Conservation (phyloP, 2,329 filamentous ascomycete species). For the Ophiostoma perfectum region DNA sequence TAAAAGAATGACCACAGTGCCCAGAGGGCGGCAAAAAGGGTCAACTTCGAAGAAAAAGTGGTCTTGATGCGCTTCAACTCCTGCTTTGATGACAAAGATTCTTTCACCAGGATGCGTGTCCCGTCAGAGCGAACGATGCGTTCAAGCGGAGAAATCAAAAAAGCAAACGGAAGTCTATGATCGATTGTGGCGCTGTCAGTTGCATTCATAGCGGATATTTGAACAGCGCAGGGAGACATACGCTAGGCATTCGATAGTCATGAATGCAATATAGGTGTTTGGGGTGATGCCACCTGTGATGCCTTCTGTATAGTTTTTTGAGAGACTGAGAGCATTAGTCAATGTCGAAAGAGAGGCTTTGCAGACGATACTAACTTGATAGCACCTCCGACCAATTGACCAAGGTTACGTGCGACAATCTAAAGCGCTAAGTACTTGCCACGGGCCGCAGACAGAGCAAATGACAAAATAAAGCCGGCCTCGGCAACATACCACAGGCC, state of each 20-base stretch:
- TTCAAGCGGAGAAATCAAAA: neutral
- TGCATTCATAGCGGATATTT: neutral
- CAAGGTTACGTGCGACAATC: too few species aligned
- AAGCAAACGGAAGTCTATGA: neutral
- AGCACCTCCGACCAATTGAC: too few species aligned
- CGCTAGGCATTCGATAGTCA: neutral
- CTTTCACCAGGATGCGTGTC: neutral
- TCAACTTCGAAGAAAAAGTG: neutral
- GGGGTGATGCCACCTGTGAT: neutral
- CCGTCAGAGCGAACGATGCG: neutral
- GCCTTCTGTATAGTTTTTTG: neutral
- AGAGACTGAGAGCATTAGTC: neutral
- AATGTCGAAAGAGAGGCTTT: neutral
- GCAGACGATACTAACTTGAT: neutral
- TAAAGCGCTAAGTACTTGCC: too few species aligned
- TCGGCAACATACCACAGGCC: too few species aligned
- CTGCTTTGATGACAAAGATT: neutral
- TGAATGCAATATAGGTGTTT: constrained; percentile 4
- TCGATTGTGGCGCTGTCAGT: too few species aligned
- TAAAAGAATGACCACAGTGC: neutral
- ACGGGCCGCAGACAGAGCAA: too few species aligned
- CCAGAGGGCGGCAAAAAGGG: neutral
- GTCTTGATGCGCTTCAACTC: constrained; percentile 7
- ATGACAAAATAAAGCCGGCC: too few species aligned
- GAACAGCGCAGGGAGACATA: neutral